Percentiles rank a stretch among this genome's conserved stretches.
Conservation (phyloP, 805 yeast genomes). For the Tetrapisispora namnaoensis region DNA sequence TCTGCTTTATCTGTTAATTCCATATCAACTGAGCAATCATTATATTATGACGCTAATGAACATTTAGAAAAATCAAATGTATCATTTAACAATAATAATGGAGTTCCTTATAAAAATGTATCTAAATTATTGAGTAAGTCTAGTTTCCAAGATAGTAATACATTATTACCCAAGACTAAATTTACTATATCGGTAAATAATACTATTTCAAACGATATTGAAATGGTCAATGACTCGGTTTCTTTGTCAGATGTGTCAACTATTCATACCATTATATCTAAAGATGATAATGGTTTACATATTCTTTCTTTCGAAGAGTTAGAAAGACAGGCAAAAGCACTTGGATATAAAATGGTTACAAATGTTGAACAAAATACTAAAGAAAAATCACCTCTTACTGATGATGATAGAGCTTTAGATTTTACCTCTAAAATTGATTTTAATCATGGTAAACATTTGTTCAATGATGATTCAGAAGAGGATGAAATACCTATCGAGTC, state of each 20-base stretch:
- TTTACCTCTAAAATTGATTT: not conserved
- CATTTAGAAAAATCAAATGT: not conserved
- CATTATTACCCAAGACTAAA: not conserved
- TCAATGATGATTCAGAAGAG: constrained; percentile 8
- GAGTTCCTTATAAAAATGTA: not conserved
- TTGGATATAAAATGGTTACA: constrained; percentile 13
- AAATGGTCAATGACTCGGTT: not conserved
- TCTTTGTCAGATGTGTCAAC: constrained; percentile 8
- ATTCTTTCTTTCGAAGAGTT: constrained; percentile 6
- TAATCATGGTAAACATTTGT: not conserved
- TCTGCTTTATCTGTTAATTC: constrained; percentile 19
- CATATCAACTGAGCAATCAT: constrained; percentile 20
- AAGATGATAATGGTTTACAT: not conserved
- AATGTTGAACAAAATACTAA: too few species aligned
- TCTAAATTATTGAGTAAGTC: not conserved
- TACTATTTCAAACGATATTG: not conserved
- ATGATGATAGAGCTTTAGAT: not conserved
- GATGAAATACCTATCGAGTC: not conserved
- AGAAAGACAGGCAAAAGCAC: constrained; percentile 5
- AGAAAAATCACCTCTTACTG: not conserved
- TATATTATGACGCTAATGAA: constrained; percentile 24
- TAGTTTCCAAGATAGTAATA: not conserved
- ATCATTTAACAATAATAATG: not conserved
- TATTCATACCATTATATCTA: not conserved
- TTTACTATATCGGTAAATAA: not conserved